Evolutionary conservation across 2,329 filamentous ascomycete species (phyloP), one percentile per base, ranked within the genome.

Genomic region (Epichloe typhina): DNA sequence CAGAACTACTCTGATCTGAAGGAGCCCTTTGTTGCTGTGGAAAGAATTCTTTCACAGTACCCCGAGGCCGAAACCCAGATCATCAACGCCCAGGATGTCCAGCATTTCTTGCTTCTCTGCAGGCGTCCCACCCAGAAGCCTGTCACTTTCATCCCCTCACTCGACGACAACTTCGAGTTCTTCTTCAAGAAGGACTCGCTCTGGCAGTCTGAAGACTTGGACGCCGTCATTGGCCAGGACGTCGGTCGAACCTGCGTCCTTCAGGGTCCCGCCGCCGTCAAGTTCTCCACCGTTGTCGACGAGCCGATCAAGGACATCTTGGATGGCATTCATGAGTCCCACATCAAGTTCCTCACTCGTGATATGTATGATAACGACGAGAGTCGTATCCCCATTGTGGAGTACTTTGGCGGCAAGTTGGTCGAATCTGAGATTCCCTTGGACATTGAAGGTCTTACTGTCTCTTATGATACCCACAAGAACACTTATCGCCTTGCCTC

Each of bases 181-280:
- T 98, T 88, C 75, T 98, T 98, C 84, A 98, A 98, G 82, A 98
- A 98, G 75, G 93, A 98, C 68, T 98, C 93, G 1, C 79, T 98
- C 7, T 98, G 93, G 93, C 93, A 98, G 71, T 97, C 93, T 1
- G 93, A 98, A 70, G 93, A 98, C 62, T 76, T 98, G 11, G 91
- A 94, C 62, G 93, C 93, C 50, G 90, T 98, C 52, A 90, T 96
- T 54, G 91, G 78, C 59, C 93, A 97, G 69, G 94, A 98, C 64
- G 93, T 98, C 53, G 90, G 88, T 56, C 82, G 94, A 64, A 95
- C 90, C 43, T 96, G 90, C 72, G 96, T 98, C 64, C 75, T 98
- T 38, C 93, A 98, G 67, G 94, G 93, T 17, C 93, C 93, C 5
- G 89, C 90, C 71, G 86, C 93, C 50, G 93, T 81, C 61, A 91